These are phyloP conservation scores for Schizonepeta tenuifolia DNA, from an alignment of 257 asterid genomes.

Conservation along the genomic window DNA sequence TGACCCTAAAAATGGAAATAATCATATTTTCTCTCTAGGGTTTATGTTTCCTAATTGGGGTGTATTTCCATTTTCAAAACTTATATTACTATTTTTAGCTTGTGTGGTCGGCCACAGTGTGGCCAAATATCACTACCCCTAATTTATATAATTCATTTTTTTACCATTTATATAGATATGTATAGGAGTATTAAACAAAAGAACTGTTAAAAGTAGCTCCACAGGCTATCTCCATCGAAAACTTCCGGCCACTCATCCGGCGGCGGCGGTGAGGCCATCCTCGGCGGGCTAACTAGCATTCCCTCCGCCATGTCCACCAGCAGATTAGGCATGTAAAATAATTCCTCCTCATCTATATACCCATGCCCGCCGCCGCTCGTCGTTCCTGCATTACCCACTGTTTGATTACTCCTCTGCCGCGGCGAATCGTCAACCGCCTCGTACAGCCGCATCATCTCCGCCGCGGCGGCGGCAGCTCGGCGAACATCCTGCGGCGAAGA, in stretches of 20 bases:
- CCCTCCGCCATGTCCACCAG: slow-evolving; percentile 59
- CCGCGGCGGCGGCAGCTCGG: slow-evolving; percentile 45
- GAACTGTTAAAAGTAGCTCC: slow-evolving; percentile 39
- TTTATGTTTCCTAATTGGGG: no score
- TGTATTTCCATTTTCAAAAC: no score
- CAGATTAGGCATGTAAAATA: slow-evolving; percentile 55
- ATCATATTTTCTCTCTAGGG: no score
- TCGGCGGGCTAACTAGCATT: slow-evolving; percentile 57
- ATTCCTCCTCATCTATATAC: slow-evolving; percentile 50
- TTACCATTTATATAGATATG: no score
- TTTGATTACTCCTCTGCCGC: slow-evolving; percentile 4
- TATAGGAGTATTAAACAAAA: no score
- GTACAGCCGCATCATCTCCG: slow-evolving; percentile 27
- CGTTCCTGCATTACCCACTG: not conserved
- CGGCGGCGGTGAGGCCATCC: slow-evolving; percentile 47
- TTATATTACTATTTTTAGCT: no score
- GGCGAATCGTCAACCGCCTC: not conserved
- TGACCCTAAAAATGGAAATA: no score
- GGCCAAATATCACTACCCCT: no score
- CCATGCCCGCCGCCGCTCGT: slow-evolving; percentile 23
- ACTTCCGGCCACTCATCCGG: slow-evolving; percentile 37
- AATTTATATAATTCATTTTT: no score
- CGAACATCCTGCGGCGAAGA: slow-evolving; percentile 41
- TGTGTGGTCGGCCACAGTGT: no score
- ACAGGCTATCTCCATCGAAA: slow-evolving; percentile 42